Base-by-base conservation (phyloP, 129 eudicot species). In the Deinandra increscens region DNA sequence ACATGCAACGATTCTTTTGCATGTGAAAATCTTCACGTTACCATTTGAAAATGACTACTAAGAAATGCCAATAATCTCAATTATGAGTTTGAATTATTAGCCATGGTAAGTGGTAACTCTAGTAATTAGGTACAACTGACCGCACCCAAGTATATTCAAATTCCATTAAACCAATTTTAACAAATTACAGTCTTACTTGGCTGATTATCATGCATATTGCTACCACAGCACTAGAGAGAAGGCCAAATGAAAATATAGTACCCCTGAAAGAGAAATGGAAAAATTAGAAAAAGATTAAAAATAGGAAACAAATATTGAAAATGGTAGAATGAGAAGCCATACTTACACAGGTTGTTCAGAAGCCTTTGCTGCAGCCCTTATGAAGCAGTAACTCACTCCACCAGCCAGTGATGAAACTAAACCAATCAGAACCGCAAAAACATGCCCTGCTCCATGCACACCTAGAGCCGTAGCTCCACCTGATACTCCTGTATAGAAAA, bases 321-420 rank as follows among this genome's bases (percentile, higher is more conserved):
- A 33, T 46, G 14, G 36, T 23, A 68, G 60, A 69, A 73, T 9
- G 15, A 59, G 62, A 58, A 29, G 64, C 41, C 64, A 58, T 58
- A 59, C 85, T 87, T 81, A 87, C 95, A 87, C 82, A 74, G 95
- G 95, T 72, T 87, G 89, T 59, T 87, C 90, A 77, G 90, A 82
- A 60, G 90, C 82, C 81, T 87, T 87, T 61, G 95, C 87, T 80
- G 82, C 95, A 34, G 95, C 85, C 62, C 90, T 80, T 53, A 82
- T 44, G 58, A 84, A 72, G 84, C 95, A 87, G 80, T 80, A 82
- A 75, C 82, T 79, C 12, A 78, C 78, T 67, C 95, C 95, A 71
- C 84, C 85, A 77, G 84, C 81, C 70, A 82, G 15, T 23, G 95
- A 80, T 54, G 95, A 84, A 48, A 84, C 58, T 61, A 84, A 72